A percentile compares a stretch with the other conserved stretches of the same genome.
phyloP scores from a whole-genome alignment of 1,284 basidiomycete species.

The Cystobasidium pallidum region DNA sequence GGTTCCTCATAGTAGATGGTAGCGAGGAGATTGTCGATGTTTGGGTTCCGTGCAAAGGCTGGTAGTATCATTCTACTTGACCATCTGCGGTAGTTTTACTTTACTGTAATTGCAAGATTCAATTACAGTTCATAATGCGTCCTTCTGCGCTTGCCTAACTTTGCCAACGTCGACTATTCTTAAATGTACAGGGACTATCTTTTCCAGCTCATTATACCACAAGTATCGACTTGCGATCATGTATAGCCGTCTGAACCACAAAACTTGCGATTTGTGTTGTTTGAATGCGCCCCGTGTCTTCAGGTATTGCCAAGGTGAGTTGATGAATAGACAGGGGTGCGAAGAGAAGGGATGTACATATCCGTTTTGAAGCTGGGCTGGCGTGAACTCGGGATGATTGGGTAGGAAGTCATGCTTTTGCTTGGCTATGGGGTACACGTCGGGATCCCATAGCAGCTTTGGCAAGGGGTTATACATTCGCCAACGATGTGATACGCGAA shows the following conservation, averaged over 20 bases:
- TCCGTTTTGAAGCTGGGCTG: constrained; percentile 51
- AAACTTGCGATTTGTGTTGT: constrained; percentile 73
- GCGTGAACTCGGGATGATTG: constrained; percentile 33
- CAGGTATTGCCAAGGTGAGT: constrained; percentile 59
- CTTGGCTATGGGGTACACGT: constrained; percentile 34
- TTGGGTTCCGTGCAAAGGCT: constrained; percentile 80
- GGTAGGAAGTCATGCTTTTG: constrained; percentile 37
- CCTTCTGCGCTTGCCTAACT: constrained; percentile 35
- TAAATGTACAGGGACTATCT: constrained; percentile 31
- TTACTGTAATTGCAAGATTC: neutral
- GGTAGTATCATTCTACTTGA: constrained; percentile 3
- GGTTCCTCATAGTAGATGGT: constrained; percentile 72
- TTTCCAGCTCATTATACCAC: constrained; percentile 83
- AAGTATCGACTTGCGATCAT: constrained; percentile 82
- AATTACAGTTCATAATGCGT: constrained; percentile 9
- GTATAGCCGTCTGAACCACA: constrained; percentile 89
- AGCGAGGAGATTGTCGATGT: constrained; percentile 70
- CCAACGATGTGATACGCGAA: constrained; percentile 53
- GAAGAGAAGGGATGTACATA: constrained; percentile 46
- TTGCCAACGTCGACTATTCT: constrained; percentile 36
- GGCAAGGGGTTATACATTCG: constrained; percentile 27
- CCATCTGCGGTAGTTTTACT: constrained; percentile 52
- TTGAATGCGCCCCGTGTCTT: constrained; percentile 71
- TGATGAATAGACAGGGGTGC: constrained; percentile 47
- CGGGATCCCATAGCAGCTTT: constrained; percentile 33